Conservation (phyloP, 1,139 yeast genomes). For the Nakaseomyces bracarensis region DNA sequence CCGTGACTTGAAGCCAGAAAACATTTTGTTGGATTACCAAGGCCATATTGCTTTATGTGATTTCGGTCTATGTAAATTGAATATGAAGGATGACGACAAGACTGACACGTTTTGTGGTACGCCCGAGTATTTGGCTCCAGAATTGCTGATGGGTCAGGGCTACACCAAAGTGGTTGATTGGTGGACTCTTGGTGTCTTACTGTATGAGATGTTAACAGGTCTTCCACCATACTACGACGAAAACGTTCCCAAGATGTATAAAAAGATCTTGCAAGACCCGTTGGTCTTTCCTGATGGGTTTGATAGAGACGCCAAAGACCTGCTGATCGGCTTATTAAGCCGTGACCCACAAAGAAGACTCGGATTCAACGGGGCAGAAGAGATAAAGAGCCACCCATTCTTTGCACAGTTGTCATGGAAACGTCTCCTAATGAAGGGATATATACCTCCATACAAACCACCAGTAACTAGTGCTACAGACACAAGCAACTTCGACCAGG, state of each 20-base stretch:
- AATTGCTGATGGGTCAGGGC: constrained; percentile 79
- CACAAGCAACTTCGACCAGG: constrained; percentile 85
- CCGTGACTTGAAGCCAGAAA: constrained; percentile 91
- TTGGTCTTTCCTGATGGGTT: constrained; percentile 78
- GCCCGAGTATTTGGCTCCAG: constrained; percentile 93
- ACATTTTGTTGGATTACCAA: constrained; percentile 82
- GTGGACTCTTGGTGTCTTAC: constrained; percentile 91
- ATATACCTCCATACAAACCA: constrained; percentile 95
- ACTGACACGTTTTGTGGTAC: constrained; percentile 95
- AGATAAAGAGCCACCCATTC: constrained; percentile 79
- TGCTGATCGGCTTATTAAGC: constrained; percentile 66
- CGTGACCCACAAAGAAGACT: constrained; percentile 78
- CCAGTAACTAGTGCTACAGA: constrained; percentile 78
- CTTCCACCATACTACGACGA: constrained; percentile 94
- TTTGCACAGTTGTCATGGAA: constrained; percentile 89
- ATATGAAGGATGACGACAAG: constrained; percentile 79
- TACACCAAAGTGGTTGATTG: constrained; percentile 92
- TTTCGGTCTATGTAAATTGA: constrained; percentile 87
- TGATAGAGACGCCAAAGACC: constrained; percentile 79
- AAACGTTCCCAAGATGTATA: constrained; percentile 87
- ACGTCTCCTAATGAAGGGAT: constrained; percentile 71
- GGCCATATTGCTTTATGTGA: constrained; percentile 97
- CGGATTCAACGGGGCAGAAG: constrained; percentile 73
- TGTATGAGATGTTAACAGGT: constrained; percentile 93
- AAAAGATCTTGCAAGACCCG: constrained; percentile 82